A percentile compares a stretch with the other conserved stretches of the same genome.
phyloP scores from a whole-genome alignment of 139 green algal genomes.

The Yamagishiella unicocca region DNA sequence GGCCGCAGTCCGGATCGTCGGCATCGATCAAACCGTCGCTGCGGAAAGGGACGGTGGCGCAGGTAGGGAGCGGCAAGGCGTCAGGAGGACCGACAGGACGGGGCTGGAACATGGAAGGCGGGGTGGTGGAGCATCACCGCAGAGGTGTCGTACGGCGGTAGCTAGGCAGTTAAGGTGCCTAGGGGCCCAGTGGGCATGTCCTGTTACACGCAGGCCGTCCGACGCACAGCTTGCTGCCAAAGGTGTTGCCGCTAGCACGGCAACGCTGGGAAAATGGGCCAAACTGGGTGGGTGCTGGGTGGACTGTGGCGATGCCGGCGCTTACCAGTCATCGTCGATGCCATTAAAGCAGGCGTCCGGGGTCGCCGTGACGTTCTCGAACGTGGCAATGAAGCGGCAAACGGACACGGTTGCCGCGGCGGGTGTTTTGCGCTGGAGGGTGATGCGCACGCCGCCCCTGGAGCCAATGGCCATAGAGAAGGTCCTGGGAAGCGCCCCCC shows the following conservation, averaged over 20 bases:
- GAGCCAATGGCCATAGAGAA: background rate
- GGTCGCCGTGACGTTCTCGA: background rate
- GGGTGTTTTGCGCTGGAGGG: background rate
- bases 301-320: background rate
- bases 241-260: background rate
- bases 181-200: background rate
- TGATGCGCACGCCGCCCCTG: background rate
- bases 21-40: background rate
- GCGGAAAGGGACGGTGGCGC: background rate
- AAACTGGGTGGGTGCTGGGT: too few species aligned
- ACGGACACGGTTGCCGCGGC: background rate
- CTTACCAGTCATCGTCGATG: conserved; percentile 11
- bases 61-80: too few species aligned
- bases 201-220: background rate
- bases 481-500: background rate
- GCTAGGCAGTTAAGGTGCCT: background rate
- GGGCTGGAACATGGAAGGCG: too few species aligned
- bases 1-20: background rate
- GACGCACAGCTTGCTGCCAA: background rate
- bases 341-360: background rate
- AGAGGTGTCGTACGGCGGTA: background rate
- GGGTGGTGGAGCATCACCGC: too few species aligned
- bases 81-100: too few species aligned
- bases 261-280: too few species aligned
- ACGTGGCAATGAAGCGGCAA: background rate